phyloP scores from a whole-genome alignment of 163 green algal species.

The Coccomyxa subellipsoidea region DNA sequence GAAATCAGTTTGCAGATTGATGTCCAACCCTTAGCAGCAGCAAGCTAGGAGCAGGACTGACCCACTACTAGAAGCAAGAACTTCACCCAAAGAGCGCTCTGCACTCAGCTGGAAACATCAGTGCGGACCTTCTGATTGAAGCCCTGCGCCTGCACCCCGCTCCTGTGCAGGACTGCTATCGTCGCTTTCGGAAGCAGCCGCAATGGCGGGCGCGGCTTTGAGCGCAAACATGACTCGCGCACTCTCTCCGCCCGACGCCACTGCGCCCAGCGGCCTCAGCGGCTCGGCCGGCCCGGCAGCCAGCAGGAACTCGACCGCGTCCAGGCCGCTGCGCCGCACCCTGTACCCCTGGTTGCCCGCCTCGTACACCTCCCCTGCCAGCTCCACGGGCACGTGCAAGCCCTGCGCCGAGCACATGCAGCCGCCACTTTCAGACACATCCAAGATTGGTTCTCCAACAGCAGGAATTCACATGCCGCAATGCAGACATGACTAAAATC shows the following conservation, averaged over 20 bases:
- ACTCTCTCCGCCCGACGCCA: constrained; percentile 80
- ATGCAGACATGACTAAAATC: not conserved
- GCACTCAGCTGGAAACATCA: not conserved
- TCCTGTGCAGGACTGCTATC: not conserved
- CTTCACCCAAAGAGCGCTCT: not conserved
- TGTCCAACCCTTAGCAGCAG: too few species aligned
- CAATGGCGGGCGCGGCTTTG: constrained; percentile 61
- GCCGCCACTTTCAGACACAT: too few species aligned
- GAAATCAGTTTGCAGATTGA: too few species aligned
- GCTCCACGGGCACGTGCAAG: constrained; percentile 8
- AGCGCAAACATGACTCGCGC: constrained; percentile 85
- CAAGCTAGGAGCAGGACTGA: too few species aligned
- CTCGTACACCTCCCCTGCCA: constrained; percentile 11
- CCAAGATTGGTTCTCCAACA: not conserved
- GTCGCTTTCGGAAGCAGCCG: not conserved
- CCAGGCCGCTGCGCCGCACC: constrained; percentile 30
- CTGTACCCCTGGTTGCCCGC: not conserved
- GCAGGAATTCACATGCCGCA: not conserved
- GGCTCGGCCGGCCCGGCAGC: constrained; percentile 74
- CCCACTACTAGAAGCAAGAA: not conserved
- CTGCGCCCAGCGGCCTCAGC: constrained; percentile 64
- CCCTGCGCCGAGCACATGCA: not conserved
- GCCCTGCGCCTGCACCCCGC: not conserved
- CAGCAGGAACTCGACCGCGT: constrained; percentile 71
- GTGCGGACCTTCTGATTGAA: not conserved